A percentile compares a stretch with the other conserved stretches of the same genome.
Conservation (phyloP, 805 yeast species). For the Suhomyces prunicola region DNA sequence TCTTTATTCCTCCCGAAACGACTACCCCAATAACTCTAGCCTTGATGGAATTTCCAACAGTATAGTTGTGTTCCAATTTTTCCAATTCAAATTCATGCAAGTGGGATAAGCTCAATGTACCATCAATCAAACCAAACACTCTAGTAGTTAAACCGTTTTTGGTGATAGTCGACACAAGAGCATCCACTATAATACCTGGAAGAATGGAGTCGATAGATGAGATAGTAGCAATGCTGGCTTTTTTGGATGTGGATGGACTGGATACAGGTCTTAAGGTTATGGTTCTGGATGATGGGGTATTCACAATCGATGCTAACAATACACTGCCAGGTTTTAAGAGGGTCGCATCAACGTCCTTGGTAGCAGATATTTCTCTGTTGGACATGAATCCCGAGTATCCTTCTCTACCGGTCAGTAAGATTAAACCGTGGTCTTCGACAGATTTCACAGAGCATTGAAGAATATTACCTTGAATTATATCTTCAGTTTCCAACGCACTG, state of each 20-base stretch:
- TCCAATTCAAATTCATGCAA: conserved; percentile 44
- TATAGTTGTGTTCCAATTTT: conserved; percentile 57
- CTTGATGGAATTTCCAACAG: conserved; percentile 63
- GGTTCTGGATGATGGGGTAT: conserved; percentile 49
- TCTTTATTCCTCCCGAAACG: conserved; percentile 48
- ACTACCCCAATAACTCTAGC: conserved; percentile 70
- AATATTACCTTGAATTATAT: conserved; percentile 56
- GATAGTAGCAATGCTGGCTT: conserved; percentile 46
- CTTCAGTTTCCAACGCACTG: conserved; percentile 57
- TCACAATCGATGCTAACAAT: conserved; percentile 54
- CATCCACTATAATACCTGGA: conserved; percentile 83
- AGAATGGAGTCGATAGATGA: conserved; percentile 75
- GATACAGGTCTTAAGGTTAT: conserved; percentile 51
- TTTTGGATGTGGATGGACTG: conserved; percentile 44
- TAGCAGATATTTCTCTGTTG: conserved; percentile 55
- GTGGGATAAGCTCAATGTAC: conserved; percentile 68
- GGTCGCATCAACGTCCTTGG: conserved; percentile 31
- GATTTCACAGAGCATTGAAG: conserved; percentile 77
- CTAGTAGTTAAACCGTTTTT: conserved; percentile 67
- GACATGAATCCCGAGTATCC: conserved; percentile 70
- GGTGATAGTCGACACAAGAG: conserved; percentile 58
- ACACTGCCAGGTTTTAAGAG: conserved; percentile 61
- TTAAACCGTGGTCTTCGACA: conserved; percentile 89
- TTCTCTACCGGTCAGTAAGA: conserved; percentile 62
- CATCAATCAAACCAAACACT: conserved; percentile 72